Evolutionary conservation across 352 stramenopile genomes (phyloP).

Genomic region (Halophytophthora batemanensis): DNA sequence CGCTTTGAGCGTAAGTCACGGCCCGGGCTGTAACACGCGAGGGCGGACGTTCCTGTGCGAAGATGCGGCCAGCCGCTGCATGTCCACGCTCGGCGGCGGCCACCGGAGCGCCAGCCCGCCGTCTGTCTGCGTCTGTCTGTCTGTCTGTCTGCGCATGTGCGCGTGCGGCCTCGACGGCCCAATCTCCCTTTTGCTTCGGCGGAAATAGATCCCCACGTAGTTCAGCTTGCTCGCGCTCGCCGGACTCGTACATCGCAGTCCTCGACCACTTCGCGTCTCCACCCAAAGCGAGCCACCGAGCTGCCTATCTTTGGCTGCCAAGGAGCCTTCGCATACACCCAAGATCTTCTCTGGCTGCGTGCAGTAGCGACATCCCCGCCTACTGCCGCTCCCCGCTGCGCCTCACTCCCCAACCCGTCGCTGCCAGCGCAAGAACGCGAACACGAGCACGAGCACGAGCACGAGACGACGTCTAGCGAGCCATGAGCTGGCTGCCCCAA

Average conservation of each 20-base stretch:
- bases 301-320: no score
- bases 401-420: neutral
- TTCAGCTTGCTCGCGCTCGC: constrained; percentile 11
- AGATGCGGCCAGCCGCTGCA: constrained; percentile 1
- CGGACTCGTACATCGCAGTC: constrained; percentile 14
- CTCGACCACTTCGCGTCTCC: neutral
- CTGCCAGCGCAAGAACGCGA: neutral
- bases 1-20: neutral
- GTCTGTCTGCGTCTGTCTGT: neutral
- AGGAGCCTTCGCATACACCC: no score
- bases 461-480: neutral
- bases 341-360: no score
- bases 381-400: neutral
- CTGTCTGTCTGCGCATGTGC: neutral
- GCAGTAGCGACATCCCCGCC: neutral
- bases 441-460: constrained; percentile 6
- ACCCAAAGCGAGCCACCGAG: constrained; percentile 8
- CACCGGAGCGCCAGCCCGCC: neutral
- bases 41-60: neutral
- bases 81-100: constrained; percentile 1
- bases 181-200: constrained; percentile 20
- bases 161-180: neutral
- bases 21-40: constrained; percentile 10
- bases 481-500: constrained; percentile 36
- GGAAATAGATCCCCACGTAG: constrained; percentile 17